Evolutionary conservation across 2,329 filamentous ascomycete species (phyloP), one percentile per base, ranked within the genome.

Genomic region (Fusarium aywerte): DNA sequence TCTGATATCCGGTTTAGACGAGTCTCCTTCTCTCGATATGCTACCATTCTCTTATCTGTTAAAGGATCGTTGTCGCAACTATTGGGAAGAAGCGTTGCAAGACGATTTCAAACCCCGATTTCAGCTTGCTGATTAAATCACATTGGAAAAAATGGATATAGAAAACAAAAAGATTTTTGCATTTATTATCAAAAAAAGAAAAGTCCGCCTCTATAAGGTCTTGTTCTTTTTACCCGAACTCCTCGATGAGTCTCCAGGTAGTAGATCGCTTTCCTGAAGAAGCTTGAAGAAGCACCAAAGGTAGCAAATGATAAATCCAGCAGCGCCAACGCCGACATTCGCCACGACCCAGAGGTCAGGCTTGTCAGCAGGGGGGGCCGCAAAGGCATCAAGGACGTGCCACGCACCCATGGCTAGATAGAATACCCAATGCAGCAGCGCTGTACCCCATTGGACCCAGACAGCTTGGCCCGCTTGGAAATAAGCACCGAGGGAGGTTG

Each of bases 331-430:
- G 18, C 93, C 88, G 10, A 96, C 93, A 74, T 99, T 99, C 13
- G 89, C 85, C 4, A 99, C 94, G 4, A 96, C 90, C 95, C 95
- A 99, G 2, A 99, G 81, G 80, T 99, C 96, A 1, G 96, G 96
- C 79, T 97, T 97, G 58, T 85, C 84, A 0, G 81, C 71, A 6
- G 95, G 94, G 15, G 94, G 89, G 11, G 78, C 63, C 1, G 93
- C 79, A 62, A 89, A 88, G 2, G 85, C 85, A 70, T 97, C 92
- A 1, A 88, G 80, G 13, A 92, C 78, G 77, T 99, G 96, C 93
- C 96, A 97, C 15, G 78, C 84, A 15, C 88, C 82, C 90, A 97
- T 97, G 31, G 83, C 83, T 5, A 88, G 67, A 74, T 98, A 98
- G 70, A 96, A 94, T 13, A 82, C 80, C 13, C 88, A 77, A 74